phyloP scores from a whole-genome alignment of 2,329 filamentous ascomycete genomes.

The Paraphoma chrysanthemicola region DNA sequence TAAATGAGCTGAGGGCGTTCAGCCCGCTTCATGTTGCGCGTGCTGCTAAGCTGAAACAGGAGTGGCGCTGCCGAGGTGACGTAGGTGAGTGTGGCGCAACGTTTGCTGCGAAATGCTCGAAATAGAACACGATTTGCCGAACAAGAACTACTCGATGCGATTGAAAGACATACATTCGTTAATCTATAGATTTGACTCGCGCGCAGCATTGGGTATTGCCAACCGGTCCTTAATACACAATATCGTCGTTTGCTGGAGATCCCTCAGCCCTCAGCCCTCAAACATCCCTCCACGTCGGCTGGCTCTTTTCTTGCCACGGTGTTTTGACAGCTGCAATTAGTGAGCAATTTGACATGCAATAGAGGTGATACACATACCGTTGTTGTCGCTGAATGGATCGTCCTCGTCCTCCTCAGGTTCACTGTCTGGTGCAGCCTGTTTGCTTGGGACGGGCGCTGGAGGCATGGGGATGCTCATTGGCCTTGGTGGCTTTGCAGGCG shows the following conservation, averaged over 20 bases:
- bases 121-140: not conserved
- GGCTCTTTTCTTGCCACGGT: conserved; percentile 47
- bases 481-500: conserved; percentile 59
- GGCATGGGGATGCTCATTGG: conserved; percentile 52
- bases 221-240: not conserved
- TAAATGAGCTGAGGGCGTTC: conserved; percentile 6
- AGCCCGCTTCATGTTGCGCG: conserved; percentile 22
- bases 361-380: conserved; percentile 54
- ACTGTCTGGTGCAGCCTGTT: conserved; percentile 61
- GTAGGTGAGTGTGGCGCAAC: conserved; percentile 31
- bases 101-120: not conserved
- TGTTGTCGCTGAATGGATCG: conserved; percentile 85
- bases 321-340: conserved; percentile 58
- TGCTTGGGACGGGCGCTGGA: conserved; percentile 35
- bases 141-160: not conserved
- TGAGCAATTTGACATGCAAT: conserved; percentile 10
- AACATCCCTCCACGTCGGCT: conserved; percentile 50
- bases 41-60: conserved; percentile 17
- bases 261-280: conserved; percentile 17
- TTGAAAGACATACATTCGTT: not conserved
- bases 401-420: conserved; percentile 70
- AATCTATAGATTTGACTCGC: not conserved
- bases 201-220: not conserved
- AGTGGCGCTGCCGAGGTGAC: conserved; percentile 27
- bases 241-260: not conserved